Base-by-base conservation (phyloP, 2,329 filamentous ascomycete genomes). In the Periglandula ipomoeae region DNA sequence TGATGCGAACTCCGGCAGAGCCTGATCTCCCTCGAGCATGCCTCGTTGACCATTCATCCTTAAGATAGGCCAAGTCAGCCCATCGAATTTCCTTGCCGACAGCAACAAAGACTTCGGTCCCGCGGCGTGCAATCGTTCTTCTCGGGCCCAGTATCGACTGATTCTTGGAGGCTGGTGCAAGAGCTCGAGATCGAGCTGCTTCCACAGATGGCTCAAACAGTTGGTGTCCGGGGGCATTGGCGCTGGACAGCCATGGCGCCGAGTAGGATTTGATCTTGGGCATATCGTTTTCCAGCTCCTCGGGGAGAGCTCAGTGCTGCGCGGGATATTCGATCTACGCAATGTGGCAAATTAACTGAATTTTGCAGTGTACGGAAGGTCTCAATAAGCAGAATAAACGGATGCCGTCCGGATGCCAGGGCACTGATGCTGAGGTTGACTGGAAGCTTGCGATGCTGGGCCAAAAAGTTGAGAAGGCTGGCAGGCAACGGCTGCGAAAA, bases 61-160 rank as follows among this genome's bases (percentile, higher is more conserved):
- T 95, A 60, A 97, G 66, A 51, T 84, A 80, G 46, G 82, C 80
- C 48, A 98, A 70, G 66, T 95, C 88, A 9, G 87, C 84, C 89
- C 93, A 98, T 65, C 90, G 79, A 52, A 98, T 85, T 66, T 97
- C 88, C 58, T 85, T 90, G 44, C 90, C 90, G 37, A 86, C 83
- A 19, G 89, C 90, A 11, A 89, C 82, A 62, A 97, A 97, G 9
- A 97, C 72, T 60, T 98, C 90, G 1, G 87, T 89, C 15, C 87
- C 89, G 51, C 91, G 77, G 44, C 79, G 81, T 9, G 89, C 90
- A 58, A 97, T 84, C 0, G 82, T 89, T 54, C 80, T 68, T 50
- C 75, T 71, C 9, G 81, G 78, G 17, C 79, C 78, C 1, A 64
- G 60, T 19, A 64, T 58, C 2, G 63, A 47, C 56, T 70, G 70